A percentile compares a stretch with the other conserved stretches of the same genome.
Conservation (phyloP, 495 filamentous ascomycete species). For the Cetradonia linearis region DNA sequence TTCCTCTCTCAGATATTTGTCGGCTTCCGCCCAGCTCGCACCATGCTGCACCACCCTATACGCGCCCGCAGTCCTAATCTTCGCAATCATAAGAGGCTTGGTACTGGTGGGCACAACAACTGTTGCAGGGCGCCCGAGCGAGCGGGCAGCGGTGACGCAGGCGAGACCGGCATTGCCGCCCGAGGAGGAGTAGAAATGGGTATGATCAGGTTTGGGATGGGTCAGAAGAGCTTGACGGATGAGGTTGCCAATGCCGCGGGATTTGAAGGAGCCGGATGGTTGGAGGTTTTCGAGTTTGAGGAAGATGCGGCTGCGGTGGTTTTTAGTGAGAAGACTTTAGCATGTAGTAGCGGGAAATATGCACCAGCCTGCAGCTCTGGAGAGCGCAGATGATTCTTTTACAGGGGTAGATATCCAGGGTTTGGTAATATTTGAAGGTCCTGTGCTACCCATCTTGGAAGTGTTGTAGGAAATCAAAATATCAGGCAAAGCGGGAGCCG, state of each 20-base stretch:
- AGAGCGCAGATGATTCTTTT: constrained; percentile 56
- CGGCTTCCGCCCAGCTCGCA: constrained; percentile 65
- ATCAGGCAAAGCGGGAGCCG: neutral
- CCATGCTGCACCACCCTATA: constrained; percentile 62
- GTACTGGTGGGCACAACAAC: constrained; percentile 71
- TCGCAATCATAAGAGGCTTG: constrained; percentile 58
- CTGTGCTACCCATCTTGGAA: constrained; percentile 12
- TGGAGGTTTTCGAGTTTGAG: constrained; percentile 93
- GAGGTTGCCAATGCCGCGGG: constrained; percentile 75
- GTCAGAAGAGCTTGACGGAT: constrained; percentile 50
- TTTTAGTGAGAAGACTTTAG: constrained; percentile 10
- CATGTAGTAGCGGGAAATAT: neutral
- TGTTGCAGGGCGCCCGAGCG: constrained; percentile 62
- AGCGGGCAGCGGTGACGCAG: constrained; percentile 64
- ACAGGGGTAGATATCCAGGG: constrained; percentile 69
- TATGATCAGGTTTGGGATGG: constrained; percentile 29
- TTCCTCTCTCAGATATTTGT: constrained; percentile 54
- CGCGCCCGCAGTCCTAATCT: constrained; percentile 60
- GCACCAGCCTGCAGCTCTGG: constrained; percentile 63
- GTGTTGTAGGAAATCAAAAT: too few relatives aligned
- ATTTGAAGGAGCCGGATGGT: constrained; percentile 92
- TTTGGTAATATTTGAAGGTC: constrained; percentile 15
- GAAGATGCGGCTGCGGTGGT: constrained; percentile 52
- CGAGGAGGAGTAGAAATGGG: constrained; percentile 80
- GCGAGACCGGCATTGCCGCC: constrained; percentile 92